phyloP scores from a whole-genome alignment of 2,329 filamentous ascomycete genomes.

The Clarireedia homoeocarpa region DNA sequence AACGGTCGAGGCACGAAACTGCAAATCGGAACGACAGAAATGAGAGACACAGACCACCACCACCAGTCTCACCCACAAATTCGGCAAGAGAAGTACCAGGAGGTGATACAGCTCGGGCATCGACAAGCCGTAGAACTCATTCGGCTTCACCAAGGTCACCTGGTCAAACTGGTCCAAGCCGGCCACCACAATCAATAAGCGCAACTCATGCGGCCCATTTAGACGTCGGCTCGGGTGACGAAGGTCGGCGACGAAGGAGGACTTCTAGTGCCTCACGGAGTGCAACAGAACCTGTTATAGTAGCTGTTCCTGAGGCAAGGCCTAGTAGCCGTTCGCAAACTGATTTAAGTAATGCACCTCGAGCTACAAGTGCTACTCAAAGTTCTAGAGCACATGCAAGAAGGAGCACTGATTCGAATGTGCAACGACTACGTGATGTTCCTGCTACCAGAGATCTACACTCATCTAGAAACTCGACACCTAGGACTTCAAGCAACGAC shows the following conservation, averaged over 20 bases:
- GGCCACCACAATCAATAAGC: conserved; percentile 39
- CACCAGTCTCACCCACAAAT: conserved; percentile 18
- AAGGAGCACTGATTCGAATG: conserved; percentile 25
- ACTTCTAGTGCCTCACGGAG: conserved; percentile 49
- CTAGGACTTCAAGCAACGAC: conserved; percentile 2
- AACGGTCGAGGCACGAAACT: conserved; percentile 43
- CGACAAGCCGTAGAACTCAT: conserved; percentile 31
- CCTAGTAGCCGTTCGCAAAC: conserved; percentile 56
- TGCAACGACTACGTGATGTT: conserved; percentile 16
- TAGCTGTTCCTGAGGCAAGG: conserved; percentile 35
- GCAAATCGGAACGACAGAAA: conserved; percentile 33
- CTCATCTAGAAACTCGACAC: conserved; percentile 3
- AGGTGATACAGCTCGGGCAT: conserved; percentile 17
- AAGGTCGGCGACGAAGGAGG: conserved; percentile 38
- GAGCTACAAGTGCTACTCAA: conserved; percentile 13
- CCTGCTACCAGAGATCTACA: conserved; percentile 10
- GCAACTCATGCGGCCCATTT: conserved; percentile 39
- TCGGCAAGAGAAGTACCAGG: conserved; percentile 23
- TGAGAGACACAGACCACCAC: conserved; percentile 24
- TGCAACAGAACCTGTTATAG: conserved; percentile 40
- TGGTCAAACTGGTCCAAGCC: conserved; percentile 38
- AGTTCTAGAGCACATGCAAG: conserved; percentile 19
- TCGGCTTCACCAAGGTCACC: conserved; percentile 41
- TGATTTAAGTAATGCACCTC: conserved; percentile 45
- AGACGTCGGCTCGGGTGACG: conserved; percentile 42